These are phyloP conservation scores for Elaeis guineensis DNA, from an alignment of 176 grass and related monocot genomes.

Conservation along the genomic window DNA sequence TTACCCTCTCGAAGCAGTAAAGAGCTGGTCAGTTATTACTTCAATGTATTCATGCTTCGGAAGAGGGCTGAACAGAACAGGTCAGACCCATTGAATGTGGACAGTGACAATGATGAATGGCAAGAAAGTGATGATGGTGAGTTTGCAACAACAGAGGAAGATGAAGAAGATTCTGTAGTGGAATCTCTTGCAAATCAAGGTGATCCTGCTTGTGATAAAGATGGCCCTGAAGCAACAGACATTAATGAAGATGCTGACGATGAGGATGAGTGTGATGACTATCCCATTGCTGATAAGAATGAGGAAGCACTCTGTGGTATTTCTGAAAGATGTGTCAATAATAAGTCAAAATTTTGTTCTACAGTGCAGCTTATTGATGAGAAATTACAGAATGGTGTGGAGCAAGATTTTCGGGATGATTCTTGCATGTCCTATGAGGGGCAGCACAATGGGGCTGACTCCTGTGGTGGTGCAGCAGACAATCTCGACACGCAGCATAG, in stretches of 20 bases:
- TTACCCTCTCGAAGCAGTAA: slow-evolving; percentile 53
- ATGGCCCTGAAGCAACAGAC: slow-evolving; percentile 3
- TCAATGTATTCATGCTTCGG: slow-evolving; percentile 76
- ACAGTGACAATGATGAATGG: slow-evolving; percentile 86
- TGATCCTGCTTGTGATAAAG: slow-evolving; percentile 21
- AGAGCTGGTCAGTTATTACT: slow-evolving; percentile 87
- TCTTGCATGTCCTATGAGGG: slow-evolving; percentile 11
- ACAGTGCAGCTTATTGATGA: neutral
- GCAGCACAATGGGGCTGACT: neutral
- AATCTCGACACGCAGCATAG: neutral
- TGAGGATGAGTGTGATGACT: slow-evolving; percentile 21
- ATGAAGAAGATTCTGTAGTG: slow-evolving; percentile 43
- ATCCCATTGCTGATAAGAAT: slow-evolving; percentile 11
- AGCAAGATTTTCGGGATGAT: slow-evolving; percentile 3
- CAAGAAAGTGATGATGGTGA: slow-evolving; percentile 40
- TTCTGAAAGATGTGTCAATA: neutral
- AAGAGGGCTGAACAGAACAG: slow-evolving; percentile 77
- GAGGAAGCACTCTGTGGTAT: slow-evolving; percentile 4
- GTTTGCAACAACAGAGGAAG: slow-evolving; percentile 20
- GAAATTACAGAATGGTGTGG: neutral
- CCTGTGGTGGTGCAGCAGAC: neutral
- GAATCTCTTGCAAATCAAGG: slow-evolving; percentile 29
- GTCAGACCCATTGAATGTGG: slow-evolving; percentile 42
- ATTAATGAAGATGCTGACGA: slow-evolving; percentile 19
- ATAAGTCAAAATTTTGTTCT: neutral